Conservation (phyloP, 306 rosid species). For the Potentilla sterilis region DNA sequence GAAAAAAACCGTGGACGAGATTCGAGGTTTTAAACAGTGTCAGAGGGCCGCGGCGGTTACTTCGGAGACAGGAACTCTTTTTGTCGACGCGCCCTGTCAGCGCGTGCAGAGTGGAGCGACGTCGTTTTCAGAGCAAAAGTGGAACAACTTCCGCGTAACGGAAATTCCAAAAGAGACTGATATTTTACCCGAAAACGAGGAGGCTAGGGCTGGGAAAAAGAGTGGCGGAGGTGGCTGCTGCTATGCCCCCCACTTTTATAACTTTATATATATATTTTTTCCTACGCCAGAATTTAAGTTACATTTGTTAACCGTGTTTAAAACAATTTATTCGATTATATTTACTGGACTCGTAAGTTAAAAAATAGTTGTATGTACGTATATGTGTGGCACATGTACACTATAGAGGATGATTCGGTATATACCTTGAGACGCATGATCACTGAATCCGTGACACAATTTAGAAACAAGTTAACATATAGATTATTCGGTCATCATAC, state of each 20-base stretch:
- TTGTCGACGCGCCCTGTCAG: not conserved
- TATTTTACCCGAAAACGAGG: not conserved
- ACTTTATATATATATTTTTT: not conserved
- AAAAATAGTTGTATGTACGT: too few relatives aligned
- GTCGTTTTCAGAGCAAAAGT: slow-evolving; percentile 6
- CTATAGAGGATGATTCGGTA: too few relatives aligned
- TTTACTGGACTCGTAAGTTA: too few relatives aligned
- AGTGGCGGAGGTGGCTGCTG: slow-evolving; percentile 23
- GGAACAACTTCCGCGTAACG: not conserved
- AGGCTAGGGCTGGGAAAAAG: not conserved
- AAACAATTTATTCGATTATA: too few relatives aligned
- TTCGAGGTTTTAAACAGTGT: not conserved
- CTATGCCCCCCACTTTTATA: too few relatives aligned
- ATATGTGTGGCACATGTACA: too few relatives aligned
- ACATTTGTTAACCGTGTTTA: not conserved
- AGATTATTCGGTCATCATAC: not conserved
- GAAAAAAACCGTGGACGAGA: not conserved
- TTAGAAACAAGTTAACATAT: too few relatives aligned
- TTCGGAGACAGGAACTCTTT: too few relatives aligned
- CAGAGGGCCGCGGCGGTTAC: not conserved
- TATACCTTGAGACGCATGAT: too few relatives aligned
- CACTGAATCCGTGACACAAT: too few relatives aligned
- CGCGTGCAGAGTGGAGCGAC: slow-evolving; percentile 4
- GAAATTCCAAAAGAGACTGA: not conserved
- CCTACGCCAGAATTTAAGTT: not conserved